Evolutionary conservation across 805 yeast genomes (phyloP), one percentile per base, ranked within the genome.

Genomic region (Teunomyces pallodes): DNA sequence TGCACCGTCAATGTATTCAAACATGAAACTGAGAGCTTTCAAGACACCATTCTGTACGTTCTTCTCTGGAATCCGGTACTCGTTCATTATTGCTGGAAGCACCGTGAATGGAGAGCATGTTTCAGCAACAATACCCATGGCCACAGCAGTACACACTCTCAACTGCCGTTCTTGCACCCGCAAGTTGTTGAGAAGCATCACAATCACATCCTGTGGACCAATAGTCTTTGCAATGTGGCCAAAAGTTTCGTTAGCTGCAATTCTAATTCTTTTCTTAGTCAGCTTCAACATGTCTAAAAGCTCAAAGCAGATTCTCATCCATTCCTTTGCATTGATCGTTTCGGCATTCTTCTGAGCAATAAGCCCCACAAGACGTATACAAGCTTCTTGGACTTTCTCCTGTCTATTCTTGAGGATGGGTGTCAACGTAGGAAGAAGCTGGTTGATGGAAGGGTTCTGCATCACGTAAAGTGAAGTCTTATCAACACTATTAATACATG

Each of bases 251-350:
- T 91, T 94, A 0, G 99, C 96, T 0, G 91, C 86, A 28, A 84
- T 75, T 53, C 98, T 72, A 41, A 91, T 88, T 10, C 84, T 74
- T 57, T 86, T 89, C 48, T 81, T 81, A 5, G 87, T 81, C 17
- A 96, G 85, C 60, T 89, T 90, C 50, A 94, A 75, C 83, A 92
- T 83, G 55, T 94, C 98, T 41, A 94, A 67, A 30, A 94, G 74
- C 59, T 91, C 97, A 65, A 88, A 90, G 59, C 97, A 88, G 24
- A 92, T 87, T 53, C 98, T 76, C 92, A 94, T 89, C 99, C 99
- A 94, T 66, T 94, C 99, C 52, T 89, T 82, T 2, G 96, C 96
- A 32, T 90, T 83, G 12, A 90, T 87, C 47, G 82, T 81, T 53
- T 88, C 95, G 1, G 96, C 84, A 8, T 87, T 91, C 39, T 81